Evolutionary conservation across 352 stramenopile genomes (phyloP).

Genomic region (Elongisporangium anandrum): DNA sequence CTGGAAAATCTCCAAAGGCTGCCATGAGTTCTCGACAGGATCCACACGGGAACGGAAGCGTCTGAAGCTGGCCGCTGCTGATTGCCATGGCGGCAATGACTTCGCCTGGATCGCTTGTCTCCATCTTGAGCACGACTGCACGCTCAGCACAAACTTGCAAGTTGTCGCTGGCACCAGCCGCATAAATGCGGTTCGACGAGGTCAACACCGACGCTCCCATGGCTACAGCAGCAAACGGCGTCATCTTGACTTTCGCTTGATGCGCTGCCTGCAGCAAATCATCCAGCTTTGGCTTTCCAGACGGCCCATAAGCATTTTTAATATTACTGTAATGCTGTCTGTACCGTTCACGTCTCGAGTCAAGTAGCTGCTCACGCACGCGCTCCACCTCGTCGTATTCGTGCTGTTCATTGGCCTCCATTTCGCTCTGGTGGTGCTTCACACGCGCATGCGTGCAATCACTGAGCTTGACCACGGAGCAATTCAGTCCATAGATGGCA

Average conservation of each 20-base stretch:
- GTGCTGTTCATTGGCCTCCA: conserved; percentile 1
- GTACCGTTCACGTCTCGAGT: conserved; percentile 35
- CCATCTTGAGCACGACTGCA: conserved; percentile 44
- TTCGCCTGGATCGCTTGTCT: conserved; percentile 14
- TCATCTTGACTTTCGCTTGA: conserved; percentile 17
- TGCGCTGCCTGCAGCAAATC: conserved; percentile 48
- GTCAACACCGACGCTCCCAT: conserved; percentile 59
- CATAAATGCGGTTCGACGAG: conserved; percentile 32
- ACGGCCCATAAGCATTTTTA: conserved; percentile 19
- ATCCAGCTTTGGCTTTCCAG: conserved; percentile 35
- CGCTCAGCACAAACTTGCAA: conserved; percentile 51
- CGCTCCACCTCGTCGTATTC: conserved; percentile 11
- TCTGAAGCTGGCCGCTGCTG: conserved; percentile 41
- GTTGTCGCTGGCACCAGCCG: conserved; percentile 33
- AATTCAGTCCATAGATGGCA: conserved; percentile 30
- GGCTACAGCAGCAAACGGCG: conserved; percentile 22
- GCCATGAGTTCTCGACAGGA: conserved; percentile 65
- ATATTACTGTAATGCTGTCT: conserved; percentile 42
- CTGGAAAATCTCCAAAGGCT: conserved; percentile 64
- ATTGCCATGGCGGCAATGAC: conserved; percentile 47
- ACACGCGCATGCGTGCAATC: conserved; percentile 16
- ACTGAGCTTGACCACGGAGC: conserved; percentile 15
- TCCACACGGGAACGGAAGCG: conserved; percentile 62
- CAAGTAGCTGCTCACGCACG: conserved; percentile 27
- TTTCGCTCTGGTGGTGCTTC: conserved; percentile 2